Evolutionary conservation across 2,329 filamentous ascomycete species (phyloP), one percentile per base, ranked within the genome.

Genomic region (Ophiocordyceps sinensis): DNA sequence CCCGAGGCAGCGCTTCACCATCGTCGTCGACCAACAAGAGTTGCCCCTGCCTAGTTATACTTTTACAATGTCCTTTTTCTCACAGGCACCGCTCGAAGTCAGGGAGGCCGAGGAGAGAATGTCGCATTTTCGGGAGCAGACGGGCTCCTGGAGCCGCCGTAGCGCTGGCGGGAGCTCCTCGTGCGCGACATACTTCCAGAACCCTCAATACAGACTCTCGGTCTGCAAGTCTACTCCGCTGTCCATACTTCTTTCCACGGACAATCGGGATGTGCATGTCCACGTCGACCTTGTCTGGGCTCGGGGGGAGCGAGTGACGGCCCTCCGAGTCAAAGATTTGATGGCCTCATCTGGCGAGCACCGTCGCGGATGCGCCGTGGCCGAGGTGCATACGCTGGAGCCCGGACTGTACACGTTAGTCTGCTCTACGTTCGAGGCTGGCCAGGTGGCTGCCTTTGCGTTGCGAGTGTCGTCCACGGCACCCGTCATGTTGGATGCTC

Each of bases 51-150:
- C 75, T 1, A 71, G 67, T 19, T 88, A 94, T 57, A 78, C 78
- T n/a, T 95, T 96, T 56, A 91, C 88, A 0, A 66, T 96, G 3
- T 87, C 85, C 0, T 75, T 85, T 36, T 87, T 94, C 56, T 88
- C 86, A 4, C 73, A 75, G 34, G 64, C 67, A 1, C 62, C 73
- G 0, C 65, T 94, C 1, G 56, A 60, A 8, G 62, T 96, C 10
- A 61, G 67, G 8, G 70, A 73, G 14, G 85, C 85, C 0, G 58
- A 63, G 14, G 70, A 82, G 36, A 49, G 68, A 40, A 81, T 84
- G 52, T 56, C 65, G 1, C 65, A 78, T 50, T 68, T 73, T 44
- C 69, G 63, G n/a, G 75, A 77, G 43, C 57, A 80, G 21, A 57
- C 67, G 2, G 77, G 80, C 2, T 67, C 71, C 3, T 98, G 91